Conservation (phyloP, 2,329 filamentous ascomycete species). For the Colletotrichum kahawae region DNA sequence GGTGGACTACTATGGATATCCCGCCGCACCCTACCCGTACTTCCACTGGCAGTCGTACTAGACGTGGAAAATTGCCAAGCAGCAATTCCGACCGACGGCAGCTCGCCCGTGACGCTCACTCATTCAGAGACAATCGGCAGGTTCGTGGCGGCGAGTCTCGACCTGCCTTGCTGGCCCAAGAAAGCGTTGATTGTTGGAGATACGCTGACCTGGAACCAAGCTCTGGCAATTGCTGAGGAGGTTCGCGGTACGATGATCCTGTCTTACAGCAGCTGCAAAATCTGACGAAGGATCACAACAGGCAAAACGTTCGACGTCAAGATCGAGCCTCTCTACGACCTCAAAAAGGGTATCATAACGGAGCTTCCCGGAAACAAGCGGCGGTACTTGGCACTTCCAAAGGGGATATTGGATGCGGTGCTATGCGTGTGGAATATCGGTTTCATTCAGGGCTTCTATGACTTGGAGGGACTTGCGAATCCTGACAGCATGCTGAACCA, state of each 20-base stretch:
- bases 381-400: background rate
- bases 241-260: background rate
- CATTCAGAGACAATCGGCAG: background rate
- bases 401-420: background rate
- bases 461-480: background rate
- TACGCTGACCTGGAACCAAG: background rate
- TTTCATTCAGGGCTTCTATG: background rate
- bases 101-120: background rate
- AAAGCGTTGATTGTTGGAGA: background rate
- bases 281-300: background rate
- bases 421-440: background rate
- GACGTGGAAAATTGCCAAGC: background rate
- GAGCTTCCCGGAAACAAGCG: background rate
- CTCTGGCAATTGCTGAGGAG: background rate
- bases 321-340: background rate
- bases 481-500: background rate
- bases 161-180: background rate
- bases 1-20: background rate
- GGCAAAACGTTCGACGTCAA: background rate
- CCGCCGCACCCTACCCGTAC: background rate
- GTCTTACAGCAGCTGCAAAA: background rate
- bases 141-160: background rate
- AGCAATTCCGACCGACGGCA: background rate
- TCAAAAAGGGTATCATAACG: background rate
- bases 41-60: background rate